These are phyloP conservation scores for Triangularia verruculosa DNA, from an alignment of 2,329 filamentous ascomycete genomes.

Conservation along the genomic window DNA sequence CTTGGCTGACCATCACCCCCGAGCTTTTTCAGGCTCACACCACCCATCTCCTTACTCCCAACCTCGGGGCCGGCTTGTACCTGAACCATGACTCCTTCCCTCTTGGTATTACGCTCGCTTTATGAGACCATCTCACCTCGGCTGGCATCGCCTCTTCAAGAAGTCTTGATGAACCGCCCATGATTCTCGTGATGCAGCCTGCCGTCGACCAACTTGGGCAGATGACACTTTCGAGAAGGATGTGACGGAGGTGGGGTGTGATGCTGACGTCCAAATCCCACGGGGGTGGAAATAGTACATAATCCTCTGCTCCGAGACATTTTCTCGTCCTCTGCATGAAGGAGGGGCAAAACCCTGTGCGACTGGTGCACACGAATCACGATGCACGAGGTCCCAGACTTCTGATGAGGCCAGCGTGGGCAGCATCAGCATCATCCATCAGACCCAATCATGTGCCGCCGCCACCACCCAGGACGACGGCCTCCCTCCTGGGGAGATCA, in stretches of 20 bases:
- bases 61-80: background rate
- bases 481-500: slow-evolving; percentile 1
- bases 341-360: background rate
- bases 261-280: background rate
- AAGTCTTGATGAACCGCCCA: background rate
- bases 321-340: background rate
- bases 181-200: background rate
- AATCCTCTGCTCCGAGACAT: background rate
- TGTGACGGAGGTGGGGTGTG: slow-evolving; percentile 6
- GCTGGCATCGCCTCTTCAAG: background rate
- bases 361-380: background rate
- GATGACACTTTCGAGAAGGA: background rate
- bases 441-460: background rate
- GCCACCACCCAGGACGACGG: background rate
- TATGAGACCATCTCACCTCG: background rate
- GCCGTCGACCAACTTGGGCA: background rate
- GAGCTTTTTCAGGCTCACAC: background rate
- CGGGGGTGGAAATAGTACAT: slow-evolving; percentile 1
- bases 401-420: background rate
- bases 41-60: background rate
- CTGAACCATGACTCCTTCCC: background rate
- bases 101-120: background rate
- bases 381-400: background rate
- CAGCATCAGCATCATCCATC: background rate
- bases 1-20: background rate